Evolutionary conservation across 805 yeast genomes (phyloP), one percentile per base, ranked within the genome.

Genomic region (Yarrowia sp.): DNA sequence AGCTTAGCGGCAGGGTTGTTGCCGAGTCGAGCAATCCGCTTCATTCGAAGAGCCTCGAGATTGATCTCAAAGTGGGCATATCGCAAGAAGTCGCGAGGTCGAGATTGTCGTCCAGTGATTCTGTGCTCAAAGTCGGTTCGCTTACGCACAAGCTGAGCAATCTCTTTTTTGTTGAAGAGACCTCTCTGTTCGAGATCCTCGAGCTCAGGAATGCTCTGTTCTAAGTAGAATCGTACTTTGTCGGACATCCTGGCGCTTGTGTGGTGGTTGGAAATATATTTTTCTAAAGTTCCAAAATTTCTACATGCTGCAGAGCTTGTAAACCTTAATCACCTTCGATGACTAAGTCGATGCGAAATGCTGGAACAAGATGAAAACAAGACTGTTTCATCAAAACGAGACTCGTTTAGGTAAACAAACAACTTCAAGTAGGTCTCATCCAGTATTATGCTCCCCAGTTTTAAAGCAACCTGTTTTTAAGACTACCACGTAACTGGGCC

Each of bases 41-140:
- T 89, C 68, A 79, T 78, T 68, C 98, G 84, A 66, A 95, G 79
- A 68, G 83, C 85, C 68, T 92, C 97, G 48, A 95, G 80, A 71
- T 87, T 88, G 66, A 75, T 80, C 73, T 95, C 99, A 73, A 87
- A 96, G 63, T 85, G 88, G 50, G 88, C 84, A 74, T 95, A 95
- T 69, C 83, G 83, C 65, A 90, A 73, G 72, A 86, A 96, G 74
- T 93, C 98, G 63, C 83, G 78, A 1, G 90, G 83, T 68, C 83
- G 86, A 11, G 92, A 84, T 1, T 95, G 96, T 75, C 98, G 82
- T 47, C 96, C 90, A 50, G 84, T 83, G 64, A 95, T 84, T 65
- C 96, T 78, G 74, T 95, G 97, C 76, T 95, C 99, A 71, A 92
- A 95, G 76, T 92, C 98, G 0, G 98, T 93, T 78, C 99, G 84